Evolutionary conservation across 2,329 filamentous ascomycete species (phyloP).

Genomic region (Trichoderma sp.): DNA sequence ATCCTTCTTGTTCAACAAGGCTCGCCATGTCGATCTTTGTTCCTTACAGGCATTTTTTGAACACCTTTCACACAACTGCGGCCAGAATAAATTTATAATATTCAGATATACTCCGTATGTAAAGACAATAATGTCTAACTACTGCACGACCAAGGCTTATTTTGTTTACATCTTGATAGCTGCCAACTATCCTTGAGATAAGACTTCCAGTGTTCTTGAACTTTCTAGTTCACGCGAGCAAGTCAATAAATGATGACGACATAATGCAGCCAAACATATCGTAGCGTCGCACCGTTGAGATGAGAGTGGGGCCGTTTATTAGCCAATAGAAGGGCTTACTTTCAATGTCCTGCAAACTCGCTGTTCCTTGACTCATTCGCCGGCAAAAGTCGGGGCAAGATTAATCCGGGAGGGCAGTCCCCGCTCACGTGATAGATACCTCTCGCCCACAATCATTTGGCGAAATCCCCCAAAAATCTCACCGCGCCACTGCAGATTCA

Average conservation of each 20-base stretch:
- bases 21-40: background rate
- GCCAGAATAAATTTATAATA: background rate
- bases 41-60: background rate
- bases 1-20: background rate
- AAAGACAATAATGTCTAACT: background rate
- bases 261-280: background rate
- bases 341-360: background rate
- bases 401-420: slow-evolving; percentile 37
- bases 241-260: slow-evolving; percentile 1
- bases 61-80: background rate
- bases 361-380: background rate
- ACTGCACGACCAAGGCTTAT: background rate
- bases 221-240: background rate
- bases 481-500: slow-evolving; percentile 31
- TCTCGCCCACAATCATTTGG: slow-evolving; percentile 39
- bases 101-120: background rate
- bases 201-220: background rate
- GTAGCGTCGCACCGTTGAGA: background rate
- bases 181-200: background rate
- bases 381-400: background rate
- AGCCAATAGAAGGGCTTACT: background rate
- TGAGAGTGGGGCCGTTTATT: background rate
- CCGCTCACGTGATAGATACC: slow-evolving; percentile 38
- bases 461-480: slow-evolving; percentile 38
- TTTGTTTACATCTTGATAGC: background rate